Conservation (phyloP, 1,139 yeast species). For the Yamadazyma aaseri region DNA sequence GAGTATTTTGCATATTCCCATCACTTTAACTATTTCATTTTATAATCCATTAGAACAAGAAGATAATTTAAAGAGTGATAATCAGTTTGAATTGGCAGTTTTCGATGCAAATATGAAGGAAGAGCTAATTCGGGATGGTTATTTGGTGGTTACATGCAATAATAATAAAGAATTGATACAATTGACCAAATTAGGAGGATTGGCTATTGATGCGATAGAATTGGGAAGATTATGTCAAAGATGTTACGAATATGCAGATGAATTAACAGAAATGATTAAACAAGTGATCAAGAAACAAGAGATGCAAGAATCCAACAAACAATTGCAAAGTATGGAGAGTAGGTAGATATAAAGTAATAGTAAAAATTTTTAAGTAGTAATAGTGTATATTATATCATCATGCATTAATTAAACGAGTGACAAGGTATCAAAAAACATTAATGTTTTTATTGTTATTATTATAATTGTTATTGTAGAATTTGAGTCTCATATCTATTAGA, state of each 20-base stretch:
- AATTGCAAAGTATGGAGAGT: constrained; percentile 4
- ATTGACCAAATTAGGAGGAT: constrained; percentile 85
- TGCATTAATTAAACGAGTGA: constrained; percentile 11
- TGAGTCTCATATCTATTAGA: neutral
- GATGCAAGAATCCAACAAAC: neutral
- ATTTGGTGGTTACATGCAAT: constrained; percentile 80
- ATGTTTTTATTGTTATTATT: too few species aligned
- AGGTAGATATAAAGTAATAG: constrained; percentile 1
- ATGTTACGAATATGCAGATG: constrained; percentile 64
- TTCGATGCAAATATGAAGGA: constrained; percentile 80
- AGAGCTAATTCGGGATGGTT: constrained; percentile 75
- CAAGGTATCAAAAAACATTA: neutral
- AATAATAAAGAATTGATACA: constrained; percentile 91
- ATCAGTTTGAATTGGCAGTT: constrained; percentile 56
- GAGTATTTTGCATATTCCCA: constrained; percentile 83
- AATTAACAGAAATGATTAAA: constrained; percentile 64
- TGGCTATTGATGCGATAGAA: constrained; percentile 73
- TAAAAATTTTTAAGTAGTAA: too few species aligned
- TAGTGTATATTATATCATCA: constrained; percentile 6
- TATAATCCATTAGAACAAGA: constrained; percentile 66
- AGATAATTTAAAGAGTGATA: constrained; percentile 66
- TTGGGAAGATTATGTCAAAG: constrained; percentile 67
- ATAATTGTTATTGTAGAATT: neutral
- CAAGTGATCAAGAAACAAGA: constrained; percentile 47
- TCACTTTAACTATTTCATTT: constrained; percentile 87